These are phyloP conservation scores for Noccaea bulbosa DNA, from an alignment of 345 rosid species.

Conservation along the genomic window DNA sequence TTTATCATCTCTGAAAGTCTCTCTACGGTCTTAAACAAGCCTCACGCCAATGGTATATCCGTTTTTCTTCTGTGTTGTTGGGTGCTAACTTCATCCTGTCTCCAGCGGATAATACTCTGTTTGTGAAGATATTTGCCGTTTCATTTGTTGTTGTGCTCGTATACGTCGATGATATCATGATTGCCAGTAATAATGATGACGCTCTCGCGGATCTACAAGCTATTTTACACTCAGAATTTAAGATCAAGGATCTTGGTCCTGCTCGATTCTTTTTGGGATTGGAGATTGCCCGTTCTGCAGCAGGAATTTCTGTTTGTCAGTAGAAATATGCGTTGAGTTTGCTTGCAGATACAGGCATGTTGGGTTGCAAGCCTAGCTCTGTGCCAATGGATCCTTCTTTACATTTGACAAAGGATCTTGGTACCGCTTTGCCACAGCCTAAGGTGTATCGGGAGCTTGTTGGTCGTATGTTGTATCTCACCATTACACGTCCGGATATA, in stretches of 20 bases:
- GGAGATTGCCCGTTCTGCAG: too few species aligned
- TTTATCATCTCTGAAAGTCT: too few species aligned
- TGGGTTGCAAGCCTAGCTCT: background rate
- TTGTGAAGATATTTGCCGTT: background rate
- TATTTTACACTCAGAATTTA: too few species aligned
- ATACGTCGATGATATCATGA: background rate
- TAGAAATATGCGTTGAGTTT: background rate
- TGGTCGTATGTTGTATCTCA: background rate
- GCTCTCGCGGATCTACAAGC: too few species aligned
- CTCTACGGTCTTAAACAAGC: too few species aligned
- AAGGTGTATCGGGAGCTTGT: background rate
- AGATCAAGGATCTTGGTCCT: too few species aligned
- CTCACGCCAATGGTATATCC: too few species aligned
- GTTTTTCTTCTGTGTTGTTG: fast-evolving
- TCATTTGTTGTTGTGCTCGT: background rate
- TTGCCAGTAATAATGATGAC: background rate
- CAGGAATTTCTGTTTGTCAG: background rate
- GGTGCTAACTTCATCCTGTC: background rate
- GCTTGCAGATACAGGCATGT: background rate
- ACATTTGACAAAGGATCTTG: background rate
- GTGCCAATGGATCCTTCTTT: background rate
- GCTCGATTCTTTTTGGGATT: too few species aligned
- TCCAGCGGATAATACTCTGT: background rate
- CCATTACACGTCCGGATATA: background rate
- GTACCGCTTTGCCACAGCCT: background rate